Base-by-base conservation (phyloP, 2,329 filamentous ascomycete species). In the Zymoseptoria crescenta region DNA sequence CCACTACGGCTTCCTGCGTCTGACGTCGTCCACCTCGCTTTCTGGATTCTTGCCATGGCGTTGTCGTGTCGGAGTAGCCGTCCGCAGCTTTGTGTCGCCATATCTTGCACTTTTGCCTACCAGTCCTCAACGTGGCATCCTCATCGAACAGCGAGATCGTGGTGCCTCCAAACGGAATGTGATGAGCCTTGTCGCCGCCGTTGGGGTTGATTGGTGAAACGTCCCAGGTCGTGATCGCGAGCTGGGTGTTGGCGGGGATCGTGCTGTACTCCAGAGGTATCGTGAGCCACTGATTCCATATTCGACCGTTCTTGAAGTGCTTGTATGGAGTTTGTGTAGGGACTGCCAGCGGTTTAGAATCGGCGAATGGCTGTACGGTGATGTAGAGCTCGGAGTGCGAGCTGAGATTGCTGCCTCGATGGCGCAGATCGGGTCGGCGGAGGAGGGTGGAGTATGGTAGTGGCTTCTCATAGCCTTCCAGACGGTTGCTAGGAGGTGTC, bases 151-250 rank as follows among this genome's bases (percentile, higher is more conserved):
- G 77, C 1, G 88, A 80, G 57, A 99, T 81, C 0, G 94, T 97
- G 0, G 93, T 97, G 41, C 94, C 94, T 5, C 93, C 94, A 70
- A 97, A 99, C 0, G 94, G 93, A 19, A 96, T 84, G 13, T 89
- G 86, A 75, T 96, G 91, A 19, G 86, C 86, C 57, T 87, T 81
- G 4, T 86, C 84, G 10, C 83, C 83, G n/a, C 83, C 83, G 45
- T 83, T 80, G 4, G 85, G 86, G 9, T 89, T 89, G 9, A 87
- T 84, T 0, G 92, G 91, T 1, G 90, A 95, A 16, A 96, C 75
- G 71, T 99, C 95, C 94, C 94, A 99, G 59, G 97, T 77, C 0
- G 95, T 99, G 60, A 99, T 90, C 20, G 92, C 92, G 41, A 99
- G 81, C 69, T 90, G 88, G 1, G 92, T 86, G 68, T 91, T 89